A percentile compares a stretch with the other conserved stretches of the same genome.
Evolutionary conservation across 352 stramenopile species (phyloP).

Genomic region (Phytopythium oedochilum): DNA sequence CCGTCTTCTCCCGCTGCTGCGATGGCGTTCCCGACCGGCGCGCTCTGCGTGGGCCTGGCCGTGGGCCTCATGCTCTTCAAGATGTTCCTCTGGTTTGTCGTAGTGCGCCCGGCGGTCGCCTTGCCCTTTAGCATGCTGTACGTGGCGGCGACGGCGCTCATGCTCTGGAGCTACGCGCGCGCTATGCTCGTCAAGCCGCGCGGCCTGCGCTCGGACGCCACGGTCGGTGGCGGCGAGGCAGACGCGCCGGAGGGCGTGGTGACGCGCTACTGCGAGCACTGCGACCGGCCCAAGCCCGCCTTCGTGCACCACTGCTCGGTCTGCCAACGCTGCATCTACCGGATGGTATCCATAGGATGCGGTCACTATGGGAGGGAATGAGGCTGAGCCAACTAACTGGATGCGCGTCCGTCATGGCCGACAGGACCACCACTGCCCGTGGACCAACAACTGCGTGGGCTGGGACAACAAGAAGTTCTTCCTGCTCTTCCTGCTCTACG

Average conservation of each 20-base stretch:
- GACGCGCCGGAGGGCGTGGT: constrained; percentile 6
- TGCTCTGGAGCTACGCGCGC: constrained; percentile 77
- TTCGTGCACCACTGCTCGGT: constrained; percentile 77
- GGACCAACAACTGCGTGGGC: constrained; percentile 83
- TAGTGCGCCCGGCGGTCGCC: constrained; percentile 25
- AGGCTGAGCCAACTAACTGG: no score
- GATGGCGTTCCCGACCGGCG: constrained; percentile 10
- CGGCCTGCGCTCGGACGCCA: constrained; percentile 9
- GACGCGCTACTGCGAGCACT: constrained; percentile 73
- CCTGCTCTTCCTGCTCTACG: constrained; percentile 77
- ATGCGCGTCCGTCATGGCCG: no score
- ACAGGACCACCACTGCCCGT: constrained; percentile 80
- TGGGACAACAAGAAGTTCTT: constrained; percentile 86
- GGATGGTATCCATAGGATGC: no score
- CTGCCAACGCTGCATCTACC: constrained; percentile 67
- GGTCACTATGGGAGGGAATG: no score
- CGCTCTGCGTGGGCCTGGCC: constrained; percentile 36
- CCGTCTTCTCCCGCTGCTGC: no score
- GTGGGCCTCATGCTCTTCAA: constrained; percentile 68
- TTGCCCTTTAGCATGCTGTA: constrained; percentile 32
- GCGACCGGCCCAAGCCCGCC: constrained; percentile 51
- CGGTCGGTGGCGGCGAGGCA: neutral
- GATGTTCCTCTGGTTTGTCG: constrained; percentile 37
- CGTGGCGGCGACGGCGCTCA: constrained; percentile 33
- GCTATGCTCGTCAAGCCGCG: constrained; percentile 28